Conservation (phyloP, 2,329 filamentous ascomycete genomes). For the Plenodomus lindquistii region DNA sequence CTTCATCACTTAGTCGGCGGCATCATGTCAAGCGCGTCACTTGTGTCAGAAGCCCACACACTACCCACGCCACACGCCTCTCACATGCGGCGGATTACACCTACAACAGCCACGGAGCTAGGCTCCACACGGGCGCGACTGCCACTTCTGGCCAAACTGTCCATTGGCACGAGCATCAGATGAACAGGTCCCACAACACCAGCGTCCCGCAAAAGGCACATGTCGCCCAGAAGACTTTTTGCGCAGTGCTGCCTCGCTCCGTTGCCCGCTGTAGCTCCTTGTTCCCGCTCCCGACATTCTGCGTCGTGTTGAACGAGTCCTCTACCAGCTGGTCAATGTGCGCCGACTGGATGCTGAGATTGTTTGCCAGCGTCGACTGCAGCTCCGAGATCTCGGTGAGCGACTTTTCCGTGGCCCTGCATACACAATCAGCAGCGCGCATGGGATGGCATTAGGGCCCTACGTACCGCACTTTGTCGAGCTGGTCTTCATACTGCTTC, state of each 20-base stretch:
- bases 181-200: conserved; percentile 55
- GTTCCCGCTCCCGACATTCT: conserved; percentile 89
- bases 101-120: too few species aligned
- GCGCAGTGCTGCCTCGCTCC: conserved; percentile 56
- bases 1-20: conserved; percentile 5
- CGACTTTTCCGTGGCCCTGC: conserved; percentile 83
- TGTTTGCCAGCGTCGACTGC: conserved; percentile 84
- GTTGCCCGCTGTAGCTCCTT: conserved; percentile 84
- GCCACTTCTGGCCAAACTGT: conserved; percentile 21
- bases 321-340: conserved; percentile 87
- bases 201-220: conserved; percentile 51
- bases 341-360: conserved; percentile 82
- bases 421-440: conserved; percentile 16
- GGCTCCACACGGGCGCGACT: conserved; percentile 19
- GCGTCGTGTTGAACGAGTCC: conserved; percentile 78
- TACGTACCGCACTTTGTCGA: conserved; percentile 88
- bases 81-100: conserved; percentile 28
- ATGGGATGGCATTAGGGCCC: not conserved
- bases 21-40: conserved; percentile 23
- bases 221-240: conserved; percentile 54
- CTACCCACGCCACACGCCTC: conserved; percentile 4
- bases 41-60: not conserved
- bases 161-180: conserved; percentile 37
- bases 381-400: conserved; percentile 90
- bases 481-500: conserved; percentile 88